Conservation (phyloP, 192 early-diverging fungal species). For the Entomortierella beljakovae region DNA sequence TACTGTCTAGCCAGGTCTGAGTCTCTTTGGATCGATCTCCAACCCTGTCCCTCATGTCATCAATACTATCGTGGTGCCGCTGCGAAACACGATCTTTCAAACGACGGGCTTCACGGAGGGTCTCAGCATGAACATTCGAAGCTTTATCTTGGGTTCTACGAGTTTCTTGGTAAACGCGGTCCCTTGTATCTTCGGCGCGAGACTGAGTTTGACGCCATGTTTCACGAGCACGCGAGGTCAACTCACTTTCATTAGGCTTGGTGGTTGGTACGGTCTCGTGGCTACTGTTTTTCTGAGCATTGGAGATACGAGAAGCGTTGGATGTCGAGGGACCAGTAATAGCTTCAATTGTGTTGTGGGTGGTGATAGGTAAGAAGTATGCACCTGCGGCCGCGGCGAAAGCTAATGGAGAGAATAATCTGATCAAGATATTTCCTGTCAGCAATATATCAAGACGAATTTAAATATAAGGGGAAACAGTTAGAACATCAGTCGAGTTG, state of each 20-base stretch:
- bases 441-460: background rate
- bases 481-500: no score
- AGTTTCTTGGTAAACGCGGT: background rate
- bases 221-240: slow-evolving; percentile 29
- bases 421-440: slow-evolving; percentile 42
- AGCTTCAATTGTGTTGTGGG: slow-evolving; percentile 30
- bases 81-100: background rate
- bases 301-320: background rate
- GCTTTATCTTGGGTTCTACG: background rate
- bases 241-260: slow-evolving; percentile 6
- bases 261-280: background rate
- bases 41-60: slow-evolving; percentile 1
- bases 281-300: background rate
- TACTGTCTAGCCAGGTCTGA: no score
- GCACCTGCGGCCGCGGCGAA: slow-evolving; percentile 45
- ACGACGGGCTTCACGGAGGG: background rate
- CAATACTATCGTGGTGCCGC: slow-evolving; percentile 2
- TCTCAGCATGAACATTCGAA: background rate
- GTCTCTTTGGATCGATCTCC: background rate
- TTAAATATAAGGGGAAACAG: no score
- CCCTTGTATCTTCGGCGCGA: background rate
- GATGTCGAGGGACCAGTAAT: slow-evolving; percentile 16
- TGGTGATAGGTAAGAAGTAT: slow-evolving; percentile 35
- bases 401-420: slow-evolving; percentile 43
- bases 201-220: slow-evolving; percentile 24